A percentile compares a stretch with the other conserved stretches of the same genome.
Conservation (phyloP, 495 filamentous ascomycete genomes). For the Pyronema omphalodes region DNA sequence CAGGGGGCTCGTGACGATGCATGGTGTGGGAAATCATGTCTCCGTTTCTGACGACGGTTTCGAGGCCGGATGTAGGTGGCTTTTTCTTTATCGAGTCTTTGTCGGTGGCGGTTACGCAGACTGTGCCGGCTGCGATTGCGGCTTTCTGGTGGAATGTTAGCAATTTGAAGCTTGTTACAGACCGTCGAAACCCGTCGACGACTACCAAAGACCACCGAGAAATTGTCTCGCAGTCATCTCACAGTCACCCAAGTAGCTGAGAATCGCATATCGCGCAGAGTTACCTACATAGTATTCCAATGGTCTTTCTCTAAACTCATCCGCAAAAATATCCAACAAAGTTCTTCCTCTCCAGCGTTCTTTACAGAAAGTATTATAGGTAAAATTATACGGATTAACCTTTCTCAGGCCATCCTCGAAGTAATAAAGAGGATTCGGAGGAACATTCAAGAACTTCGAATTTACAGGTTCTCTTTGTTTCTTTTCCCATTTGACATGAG, state of each 20-base stretch:
- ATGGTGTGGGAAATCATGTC: slow-evolving; percentile 82
- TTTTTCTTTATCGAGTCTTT: background rate
- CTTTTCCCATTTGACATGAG: background rate
- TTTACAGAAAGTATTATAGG: slow-evolving; percentile 87
- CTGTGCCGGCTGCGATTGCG: slow-evolving; percentile 54
- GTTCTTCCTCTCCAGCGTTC: slow-evolving; percentile 64
- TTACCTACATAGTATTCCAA: slow-evolving; percentile 62
- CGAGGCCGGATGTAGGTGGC: slow-evolving; percentile 14
- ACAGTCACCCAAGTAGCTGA: background rate
- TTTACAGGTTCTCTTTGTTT: background rate
- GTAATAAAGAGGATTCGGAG: slow-evolving; percentile 37
- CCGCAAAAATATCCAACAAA: slow-evolving; percentile 60
- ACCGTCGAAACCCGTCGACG: no score
- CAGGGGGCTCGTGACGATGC: slow-evolving; percentile 89
- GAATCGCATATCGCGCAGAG: background rate
- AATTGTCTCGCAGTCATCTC: background rate
- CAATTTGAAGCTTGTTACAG: no score
- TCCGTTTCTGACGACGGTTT: slow-evolving; percentile 51
- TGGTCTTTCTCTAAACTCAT: slow-evolving; percentile 74
- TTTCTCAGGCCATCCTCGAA: slow-evolving; percentile 62
- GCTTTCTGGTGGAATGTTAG: background rate
- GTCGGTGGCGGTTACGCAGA: slow-evolving; percentile 3
- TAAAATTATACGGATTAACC: slow-evolving; percentile 77
- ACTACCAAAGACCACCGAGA: no score
- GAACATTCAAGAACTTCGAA: slow-evolving; percentile 12